Evolutionary conservation across 768 basidiomycete species (phyloP).

Genomic region (Tephrocybe sp.): DNA sequence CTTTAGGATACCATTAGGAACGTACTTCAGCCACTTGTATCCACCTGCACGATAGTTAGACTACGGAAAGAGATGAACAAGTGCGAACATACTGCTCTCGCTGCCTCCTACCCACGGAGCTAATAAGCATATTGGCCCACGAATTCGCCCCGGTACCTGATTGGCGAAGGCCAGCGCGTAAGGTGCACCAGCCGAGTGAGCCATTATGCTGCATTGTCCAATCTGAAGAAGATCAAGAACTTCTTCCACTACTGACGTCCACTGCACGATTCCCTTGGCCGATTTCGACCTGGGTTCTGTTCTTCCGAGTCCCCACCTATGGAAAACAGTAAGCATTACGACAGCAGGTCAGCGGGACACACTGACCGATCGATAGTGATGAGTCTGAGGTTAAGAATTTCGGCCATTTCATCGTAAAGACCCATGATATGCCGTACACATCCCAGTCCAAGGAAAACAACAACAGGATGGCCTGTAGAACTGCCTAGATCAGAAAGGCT

Average conservation of each 20-base stretch:
- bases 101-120: constrained; percentile 96
- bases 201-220: constrained; percentile 83
- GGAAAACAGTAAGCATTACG: constrained; percentile 15
- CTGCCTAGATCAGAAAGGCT: constrained; percentile 94
- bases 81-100: constrained; percentile 69
- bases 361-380: constrained; percentile 91
- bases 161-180: constrained; percentile 90
- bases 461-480: constrained; percentile 80
- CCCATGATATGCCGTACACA: constrained; percentile 95
- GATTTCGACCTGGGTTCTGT: constrained; percentile 72
- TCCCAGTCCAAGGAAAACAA: constrained; percentile 92
- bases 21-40: constrained; percentile 97
- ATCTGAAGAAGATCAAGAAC: constrained; percentile 82
- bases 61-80: constrained; percentile 2
- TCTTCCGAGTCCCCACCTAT: constrained; percentile 89
- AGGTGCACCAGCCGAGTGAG: constrained; percentile 94
- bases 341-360: background rate
- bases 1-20: constrained; percentile 89
- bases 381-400: constrained; percentile 78
- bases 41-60: constrained; percentile 47
- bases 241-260: constrained; percentile 89
- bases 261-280: constrained; percentile 81
- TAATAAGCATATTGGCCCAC: constrained; percentile 83
- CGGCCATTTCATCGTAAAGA: constrained; percentile 95
- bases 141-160: constrained; percentile 69